These are phyloP conservation scores for Physaria fendleri DNA, from an alignment of 345 rosid genomes.

Conservation along the genomic window DNA sequence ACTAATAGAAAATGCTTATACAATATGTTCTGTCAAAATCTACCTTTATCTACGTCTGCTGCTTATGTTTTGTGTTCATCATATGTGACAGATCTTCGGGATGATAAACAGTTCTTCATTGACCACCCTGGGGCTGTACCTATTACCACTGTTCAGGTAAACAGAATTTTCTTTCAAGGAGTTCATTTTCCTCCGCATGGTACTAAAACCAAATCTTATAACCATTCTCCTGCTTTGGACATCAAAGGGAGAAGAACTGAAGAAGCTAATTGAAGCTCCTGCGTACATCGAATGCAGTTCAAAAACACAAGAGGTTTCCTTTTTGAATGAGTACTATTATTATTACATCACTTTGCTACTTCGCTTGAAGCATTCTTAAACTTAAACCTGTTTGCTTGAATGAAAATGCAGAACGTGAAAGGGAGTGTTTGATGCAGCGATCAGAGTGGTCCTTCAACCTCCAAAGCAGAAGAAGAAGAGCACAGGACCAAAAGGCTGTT, in stretches of 20 bases:
- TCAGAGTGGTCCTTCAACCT: constrained; percentile 91
- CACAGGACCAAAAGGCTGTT: constrained; percentile 81
- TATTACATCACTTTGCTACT: not conserved
- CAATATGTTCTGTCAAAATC: not conserved
- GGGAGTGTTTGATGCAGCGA: constrained; percentile 93
- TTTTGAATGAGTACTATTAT: not conserved
- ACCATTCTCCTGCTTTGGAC: not conserved
- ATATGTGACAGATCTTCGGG: constrained; percentile 71
- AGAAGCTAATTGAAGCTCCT: constrained; percentile 71
- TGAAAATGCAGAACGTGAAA: constrained; percentile 71
- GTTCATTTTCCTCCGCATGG: not conserved
- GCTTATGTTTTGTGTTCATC: constrained; percentile 13
- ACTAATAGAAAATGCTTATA: not conserved
- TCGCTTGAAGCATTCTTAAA: not conserved
- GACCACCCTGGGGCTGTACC: constrained; percentile 98
- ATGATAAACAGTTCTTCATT: constrained; percentile 77
- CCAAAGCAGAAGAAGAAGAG: constrained; percentile 90
- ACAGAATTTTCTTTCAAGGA: not conserved
- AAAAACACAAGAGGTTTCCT: constrained; percentile 73
- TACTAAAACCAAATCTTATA: not conserved
- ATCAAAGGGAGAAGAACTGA: constrained; percentile 85
- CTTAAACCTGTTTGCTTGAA: not conserved
- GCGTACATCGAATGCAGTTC: constrained; percentile 95
- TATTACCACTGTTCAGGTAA: constrained; percentile 73
- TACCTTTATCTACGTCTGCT: too few relatives aligned